Evolutionary conservation across 2,329 filamentous ascomycete genomes (phyloP).

Genomic region (Madurella fahalii): DNA sequence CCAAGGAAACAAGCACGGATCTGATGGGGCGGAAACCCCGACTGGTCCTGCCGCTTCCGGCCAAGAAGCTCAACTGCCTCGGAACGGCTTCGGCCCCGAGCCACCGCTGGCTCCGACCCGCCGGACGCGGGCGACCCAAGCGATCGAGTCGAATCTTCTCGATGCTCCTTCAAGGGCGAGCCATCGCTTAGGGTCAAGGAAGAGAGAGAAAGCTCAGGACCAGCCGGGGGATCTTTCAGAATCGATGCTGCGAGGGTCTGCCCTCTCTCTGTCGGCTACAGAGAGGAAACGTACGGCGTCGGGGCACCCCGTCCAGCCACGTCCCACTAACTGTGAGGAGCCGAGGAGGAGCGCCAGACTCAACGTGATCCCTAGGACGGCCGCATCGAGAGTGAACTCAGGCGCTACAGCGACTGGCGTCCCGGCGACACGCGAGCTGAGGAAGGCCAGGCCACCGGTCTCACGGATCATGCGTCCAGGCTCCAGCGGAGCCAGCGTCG

Average conservation of each 20-base stretch:
- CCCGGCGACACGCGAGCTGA: slow-evolving; percentile 67
- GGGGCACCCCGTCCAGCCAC: slow-evolving; percentile 62
- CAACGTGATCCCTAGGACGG: slow-evolving; percentile 64
- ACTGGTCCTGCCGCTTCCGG: slow-evolving; percentile 42
- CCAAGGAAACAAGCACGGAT: slow-evolving; percentile 36
- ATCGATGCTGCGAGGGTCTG: slow-evolving; percentile 37
- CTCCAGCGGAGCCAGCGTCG: slow-evolving; percentile 66
- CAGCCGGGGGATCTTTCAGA: slow-evolving; percentile 39
- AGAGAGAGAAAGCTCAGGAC: slow-evolving; percentile 40
- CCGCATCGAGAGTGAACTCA: slow-evolving; percentile 60
- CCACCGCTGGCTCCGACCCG: slow-evolving; percentile 50
- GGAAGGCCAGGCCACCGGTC: slow-evolving; percentile 74
- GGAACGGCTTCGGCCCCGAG: slow-evolving; percentile 36
- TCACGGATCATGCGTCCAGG: slow-evolving; percentile 62
- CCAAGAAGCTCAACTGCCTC: slow-evolving; percentile 34
- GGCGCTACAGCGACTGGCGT: slow-evolving; percentile 53
- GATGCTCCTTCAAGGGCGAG: slow-evolving; percentile 64
- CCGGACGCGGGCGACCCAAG: slow-evolving; percentile 52
- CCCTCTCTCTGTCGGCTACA: slow-evolving; percentile 39
- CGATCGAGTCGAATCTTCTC: slow-evolving; percentile 45
- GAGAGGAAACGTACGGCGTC: slow-evolving; percentile 92
- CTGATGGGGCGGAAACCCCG: slow-evolving; percentile 63
- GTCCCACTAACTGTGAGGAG: slow-evolving; percentile 53
- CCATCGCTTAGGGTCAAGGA: slow-evolving; percentile 48
- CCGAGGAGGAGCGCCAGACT: slow-evolving; percentile 69